These are phyloP conservation scores for Harringtonia aguacate DNA, from an alignment of 2,329 filamentous ascomycete species.

Conservation along the genomic window DNA sequence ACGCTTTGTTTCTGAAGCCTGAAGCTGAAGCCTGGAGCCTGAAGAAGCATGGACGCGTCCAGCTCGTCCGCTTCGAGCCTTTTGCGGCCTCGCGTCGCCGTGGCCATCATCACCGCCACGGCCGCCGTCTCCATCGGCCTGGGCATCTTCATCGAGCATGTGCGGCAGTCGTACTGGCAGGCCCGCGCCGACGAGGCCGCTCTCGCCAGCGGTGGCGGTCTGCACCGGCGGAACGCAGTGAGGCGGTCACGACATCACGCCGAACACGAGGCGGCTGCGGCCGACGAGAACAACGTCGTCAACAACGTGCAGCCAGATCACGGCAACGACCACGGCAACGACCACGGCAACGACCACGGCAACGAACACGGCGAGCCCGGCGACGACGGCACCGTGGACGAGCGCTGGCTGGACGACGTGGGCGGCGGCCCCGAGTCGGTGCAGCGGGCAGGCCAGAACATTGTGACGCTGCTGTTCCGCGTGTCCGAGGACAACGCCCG, in stretches of 20 bases:
- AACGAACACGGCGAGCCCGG: neutral
- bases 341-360: neutral
- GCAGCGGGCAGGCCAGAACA: conserved; percentile 58
- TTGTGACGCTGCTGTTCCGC: conserved; percentile 76
- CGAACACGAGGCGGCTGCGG: conserved; percentile 8
- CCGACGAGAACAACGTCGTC: conserved; percentile 5
- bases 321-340: conserved; percentile 10
- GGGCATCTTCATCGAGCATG: conserved; percentile 7
- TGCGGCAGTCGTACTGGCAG: conserved; percentile 7
- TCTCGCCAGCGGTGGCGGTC: conserved; percentile 1
- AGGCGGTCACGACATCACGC: conserved; percentile 7
- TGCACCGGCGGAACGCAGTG: conserved; percentile 13
- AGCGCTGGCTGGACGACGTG: conserved; percentile 43
- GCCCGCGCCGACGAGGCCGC: conserved; percentile 3
- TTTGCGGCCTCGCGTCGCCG: conserved; percentile 10
- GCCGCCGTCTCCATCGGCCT: conserved; percentile 9
- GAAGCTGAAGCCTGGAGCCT: neutral
- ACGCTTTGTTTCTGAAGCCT: neutral
- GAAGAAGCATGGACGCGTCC: conserved; percentile 12
- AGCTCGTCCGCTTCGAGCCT: conserved; percentile 5
- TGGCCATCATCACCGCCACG: conserved; percentile 9
- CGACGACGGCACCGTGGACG: conserved; percentile 26
- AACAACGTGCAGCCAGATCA: conserved; percentile 11
- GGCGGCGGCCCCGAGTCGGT: too few relatives aligned
- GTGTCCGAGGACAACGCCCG: conserved; percentile 90